Conservation (phyloP, 371 early-diverging fungal species). For the Apophysomyces elegans region DNA sequence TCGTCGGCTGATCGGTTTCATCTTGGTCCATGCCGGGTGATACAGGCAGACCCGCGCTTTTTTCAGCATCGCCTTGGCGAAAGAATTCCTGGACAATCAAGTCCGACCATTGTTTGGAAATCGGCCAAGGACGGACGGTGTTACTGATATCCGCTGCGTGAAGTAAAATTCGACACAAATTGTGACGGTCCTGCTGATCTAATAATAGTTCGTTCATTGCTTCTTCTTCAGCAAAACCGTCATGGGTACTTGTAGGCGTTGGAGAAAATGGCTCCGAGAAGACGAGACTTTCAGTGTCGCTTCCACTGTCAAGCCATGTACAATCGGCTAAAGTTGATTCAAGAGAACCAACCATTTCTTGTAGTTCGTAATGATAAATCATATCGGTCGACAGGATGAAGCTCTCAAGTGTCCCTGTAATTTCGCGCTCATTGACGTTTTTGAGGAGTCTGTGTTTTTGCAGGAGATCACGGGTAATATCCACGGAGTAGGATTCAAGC, state of each 20-base stretch:
- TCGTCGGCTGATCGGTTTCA: conserved; percentile 70
- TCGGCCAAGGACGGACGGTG: conserved; percentile 80
- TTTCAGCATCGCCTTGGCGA: conserved; percentile 86
- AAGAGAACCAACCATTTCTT: conserved; percentile 17
- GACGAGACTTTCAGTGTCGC: neutral
- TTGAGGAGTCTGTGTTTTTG: conserved; percentile 63
- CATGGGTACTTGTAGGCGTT: neutral
- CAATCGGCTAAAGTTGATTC: conserved; percentile 2
- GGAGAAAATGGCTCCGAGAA: conserved; percentile 6
- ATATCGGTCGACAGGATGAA: conserved; percentile 28
- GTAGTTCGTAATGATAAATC: conserved; percentile 27
- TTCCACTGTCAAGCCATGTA: conserved; percentile 9
- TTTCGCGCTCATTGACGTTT: conserved; percentile 15
- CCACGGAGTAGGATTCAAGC: conserved; percentile 79
- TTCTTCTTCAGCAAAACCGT: conserved; percentile 6
- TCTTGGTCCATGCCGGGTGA: conserved; percentile 91
- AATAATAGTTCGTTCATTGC: conserved; percentile 15
- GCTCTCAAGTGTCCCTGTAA: conserved; percentile 14
- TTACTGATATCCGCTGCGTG: conserved; percentile 93
- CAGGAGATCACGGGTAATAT: conserved; percentile 64
- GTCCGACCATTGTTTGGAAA: conserved; percentile 90
- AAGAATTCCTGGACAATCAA: conserved; percentile 86
- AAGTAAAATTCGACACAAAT: conserved; percentile 67
- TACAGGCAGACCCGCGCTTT: conserved; percentile 65
- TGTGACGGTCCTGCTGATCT: conserved; percentile 55